Evolutionary conservation across 345 rosid genomes (phyloP), one percentile per base, ranked within the genome.

Genomic region (Streptanthus diversifolius): DNA sequence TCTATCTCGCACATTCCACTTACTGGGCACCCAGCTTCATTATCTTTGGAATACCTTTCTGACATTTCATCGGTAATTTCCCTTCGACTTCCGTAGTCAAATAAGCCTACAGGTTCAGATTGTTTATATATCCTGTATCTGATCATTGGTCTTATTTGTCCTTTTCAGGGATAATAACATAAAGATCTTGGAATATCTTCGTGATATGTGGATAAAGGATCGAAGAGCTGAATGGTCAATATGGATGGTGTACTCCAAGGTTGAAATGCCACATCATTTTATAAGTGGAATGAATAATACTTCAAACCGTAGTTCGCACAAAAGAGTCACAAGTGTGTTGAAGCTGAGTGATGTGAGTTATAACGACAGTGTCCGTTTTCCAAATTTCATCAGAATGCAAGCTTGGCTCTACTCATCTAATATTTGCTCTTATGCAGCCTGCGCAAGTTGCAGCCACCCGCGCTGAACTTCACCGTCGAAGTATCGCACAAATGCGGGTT

Each of bases 401-500:
- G 63, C 33, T 71, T 30, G 18, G 59, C 66, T 62, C 55, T 53
- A 43, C 65, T 78, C 33, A 48, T 73, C 47, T 15, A 41, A 1
- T 40, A 21, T 68, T 66, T 40, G 62, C 41, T 80, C 63, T 27
- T 67, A 30, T 74, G 72, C 88, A 95, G 99, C 97, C 99, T 66
- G 86, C 87, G 13, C 92, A 92, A 72, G 61, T 74, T 64, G 96
- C 98, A 83, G 87, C 86, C 47, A 87, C 84, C 75, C 96, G 96
- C 13, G 99, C 98, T 65, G 99, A 95, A 77, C 92, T 92, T 77
- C 98, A 95, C 73, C 90, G 98, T 57, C 92, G 92, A 70, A 90
- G 99, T 79, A 88, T 95, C 82, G 93, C 92, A 63, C 99, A 92
- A 70, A 95, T 95, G 99, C 86, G 85, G 92, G 99, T 92, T 63